Percentiles rank a stretch among this genome's conserved stretches.
phyloP scores from a whole-genome alignment of 176 grass and related monocot species.

The Pontederia crassipes region DNA sequence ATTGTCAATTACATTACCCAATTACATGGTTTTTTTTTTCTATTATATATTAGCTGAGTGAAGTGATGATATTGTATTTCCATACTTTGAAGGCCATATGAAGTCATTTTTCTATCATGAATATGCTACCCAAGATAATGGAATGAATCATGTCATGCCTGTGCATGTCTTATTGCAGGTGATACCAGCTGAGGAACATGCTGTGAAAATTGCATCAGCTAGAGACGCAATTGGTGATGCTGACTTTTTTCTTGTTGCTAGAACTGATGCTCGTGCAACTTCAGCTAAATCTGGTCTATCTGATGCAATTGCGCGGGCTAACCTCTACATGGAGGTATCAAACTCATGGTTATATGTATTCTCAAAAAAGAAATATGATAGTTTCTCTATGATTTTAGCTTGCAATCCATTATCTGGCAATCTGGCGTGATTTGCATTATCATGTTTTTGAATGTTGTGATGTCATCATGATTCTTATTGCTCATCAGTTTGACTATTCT shows the following conservation, averaged over 20 bases:
- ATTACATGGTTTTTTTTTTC: background rate
- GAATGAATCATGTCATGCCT: background rate
- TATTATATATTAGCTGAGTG: background rate
- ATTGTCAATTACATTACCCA: background rate
- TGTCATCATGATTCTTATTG: too few relatives aligned
- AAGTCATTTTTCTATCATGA: too few relatives aligned
- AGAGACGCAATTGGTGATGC: slow-evolving; percentile 28
- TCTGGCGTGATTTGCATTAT: too few relatives aligned
- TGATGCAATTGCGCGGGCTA: slow-evolving; percentile 31
- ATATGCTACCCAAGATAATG: too few relatives aligned
- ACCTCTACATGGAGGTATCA: slow-evolving; percentile 39
- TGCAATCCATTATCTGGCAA: too few relatives aligned
- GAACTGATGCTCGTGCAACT: slow-evolving; percentile 38
- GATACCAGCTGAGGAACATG: slow-evolving; percentile 43
- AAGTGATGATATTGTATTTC: background rate
- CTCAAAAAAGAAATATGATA: too few relatives aligned
- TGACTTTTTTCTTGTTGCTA: slow-evolving; percentile 41
- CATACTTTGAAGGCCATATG: background rate
- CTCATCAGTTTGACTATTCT: too few relatives aligned
- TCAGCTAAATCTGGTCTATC: slow-evolving; percentile 8
- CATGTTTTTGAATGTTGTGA: too few relatives aligned
- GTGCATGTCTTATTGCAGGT: slow-evolving; percentile 18
- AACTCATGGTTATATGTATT: background rate
- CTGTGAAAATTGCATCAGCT: slow-evolving; percentile 36
- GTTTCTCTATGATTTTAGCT: too few relatives aligned